These are phyloP conservation scores for Eucalyptus polybractea DNA, from an alignment of 345 rosid genomes.

Conservation along the genomic window DNA sequence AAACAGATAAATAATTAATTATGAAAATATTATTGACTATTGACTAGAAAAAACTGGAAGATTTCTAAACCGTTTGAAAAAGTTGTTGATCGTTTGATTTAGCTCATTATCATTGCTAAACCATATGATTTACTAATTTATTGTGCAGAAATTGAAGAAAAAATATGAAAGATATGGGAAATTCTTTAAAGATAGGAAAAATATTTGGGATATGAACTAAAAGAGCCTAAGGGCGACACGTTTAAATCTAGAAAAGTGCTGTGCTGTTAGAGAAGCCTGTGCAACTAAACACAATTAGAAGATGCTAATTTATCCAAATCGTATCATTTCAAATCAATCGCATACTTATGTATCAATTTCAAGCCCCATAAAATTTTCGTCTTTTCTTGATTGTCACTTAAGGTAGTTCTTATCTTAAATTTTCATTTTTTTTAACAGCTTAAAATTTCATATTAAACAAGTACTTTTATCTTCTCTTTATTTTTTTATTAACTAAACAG, in stretches of 20 bases:
- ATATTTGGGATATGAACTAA: no score
- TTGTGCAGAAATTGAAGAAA: no score
- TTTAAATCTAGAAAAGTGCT: background rate
- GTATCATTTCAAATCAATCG: no score
- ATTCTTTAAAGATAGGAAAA: no score
- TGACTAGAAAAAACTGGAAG: background rate
- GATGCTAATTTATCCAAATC: background rate
- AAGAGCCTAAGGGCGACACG: background rate
- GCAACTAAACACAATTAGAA: background rate
- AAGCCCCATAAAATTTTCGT: background rate
- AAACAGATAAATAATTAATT: no score
- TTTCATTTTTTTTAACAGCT: background rate
- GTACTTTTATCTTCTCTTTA: background rate
- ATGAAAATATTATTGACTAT: background rate
- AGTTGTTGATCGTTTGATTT: background rate
- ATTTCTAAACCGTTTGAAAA: no score
- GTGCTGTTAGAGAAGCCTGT: background rate
- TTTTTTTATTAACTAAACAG: background rate
- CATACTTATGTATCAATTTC: no score
- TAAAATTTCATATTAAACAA: background rate
- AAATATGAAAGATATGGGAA: no score
- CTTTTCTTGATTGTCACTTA: background rate
- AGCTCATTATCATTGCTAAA: background rate
- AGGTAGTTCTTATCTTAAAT: background rate
- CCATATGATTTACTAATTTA: background rate